Percentiles rank a stretch among this genome's conserved stretches.
These are phyloP conservation scores for Malus hybrid DNA, from an alignment of 331 rosid species.

Conservation along the genomic window DNA sequence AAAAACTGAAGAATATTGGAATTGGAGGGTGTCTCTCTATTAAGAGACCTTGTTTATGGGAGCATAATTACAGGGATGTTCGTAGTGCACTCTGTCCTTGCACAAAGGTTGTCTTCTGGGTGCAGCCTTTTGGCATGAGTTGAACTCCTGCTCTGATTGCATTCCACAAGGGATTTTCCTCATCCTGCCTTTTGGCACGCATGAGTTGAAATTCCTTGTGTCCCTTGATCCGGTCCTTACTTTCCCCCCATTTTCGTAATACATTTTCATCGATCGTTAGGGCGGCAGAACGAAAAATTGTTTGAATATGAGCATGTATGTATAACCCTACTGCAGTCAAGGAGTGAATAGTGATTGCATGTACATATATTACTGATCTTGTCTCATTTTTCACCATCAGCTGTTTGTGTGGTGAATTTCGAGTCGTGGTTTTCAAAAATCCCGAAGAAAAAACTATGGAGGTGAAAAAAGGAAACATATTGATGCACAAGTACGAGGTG, in stretches of 20 bases:
- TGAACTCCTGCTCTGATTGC: neutral
- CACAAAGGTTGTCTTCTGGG: neutral
- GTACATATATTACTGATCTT: neutral
- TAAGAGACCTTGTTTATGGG: neutral
- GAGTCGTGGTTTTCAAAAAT: neutral
- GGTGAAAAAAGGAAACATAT: constrained; percentile 17
- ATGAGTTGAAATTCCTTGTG: constrained; percentile 19
- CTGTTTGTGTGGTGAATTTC: neutral
- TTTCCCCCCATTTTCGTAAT: neutral
- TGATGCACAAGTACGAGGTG: constrained; percentile 50
- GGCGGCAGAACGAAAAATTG: neutral
- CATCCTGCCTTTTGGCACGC: constrained; percentile 16
- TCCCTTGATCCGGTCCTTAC: neutral
- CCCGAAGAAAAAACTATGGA: constrained; percentile 22
- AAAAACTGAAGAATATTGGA: neutral
- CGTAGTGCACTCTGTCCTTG: neutral
- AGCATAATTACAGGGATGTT: neutral
- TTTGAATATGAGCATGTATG: neutral
- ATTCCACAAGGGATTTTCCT: constrained; percentile 15
- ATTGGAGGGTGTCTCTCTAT: neutral
- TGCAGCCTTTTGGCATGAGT: constrained; percentile 2
- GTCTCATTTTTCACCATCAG: neutral
- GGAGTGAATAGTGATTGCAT: neutral
- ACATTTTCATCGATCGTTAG: neutral
- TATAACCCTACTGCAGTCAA: neutral